Evolutionary conservation across 352 stramenopile genomes (phyloP).

Genomic region (Globisporangium canariense): DNA sequence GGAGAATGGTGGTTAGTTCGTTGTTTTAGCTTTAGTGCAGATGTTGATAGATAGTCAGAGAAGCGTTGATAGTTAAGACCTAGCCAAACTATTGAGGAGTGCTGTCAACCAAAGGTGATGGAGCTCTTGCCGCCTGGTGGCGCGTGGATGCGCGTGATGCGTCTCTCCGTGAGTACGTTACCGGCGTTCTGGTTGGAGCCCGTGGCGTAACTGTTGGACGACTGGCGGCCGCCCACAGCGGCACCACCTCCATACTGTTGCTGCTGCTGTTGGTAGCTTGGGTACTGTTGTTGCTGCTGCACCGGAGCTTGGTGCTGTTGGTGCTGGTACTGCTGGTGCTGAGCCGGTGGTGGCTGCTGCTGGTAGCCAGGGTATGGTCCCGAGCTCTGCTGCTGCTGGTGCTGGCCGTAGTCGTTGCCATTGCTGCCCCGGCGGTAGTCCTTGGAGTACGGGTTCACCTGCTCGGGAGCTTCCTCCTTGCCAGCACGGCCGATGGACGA

Average conservation of each 20-base stretch:
- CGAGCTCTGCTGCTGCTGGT: conserved; percentile 20
- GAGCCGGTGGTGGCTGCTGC: conserved; percentile 21
- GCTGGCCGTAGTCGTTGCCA: conserved; percentile 9
- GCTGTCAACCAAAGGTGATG: conserved; percentile 56
- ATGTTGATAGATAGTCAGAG: conserved; percentile 1
- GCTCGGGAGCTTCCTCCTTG: conserved; percentile 57
- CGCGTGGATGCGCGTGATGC: conserved; percentile 88
- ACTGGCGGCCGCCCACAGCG: conserved; percentile 22
- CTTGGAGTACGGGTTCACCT: conserved; percentile 47
- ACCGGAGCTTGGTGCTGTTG: conserved; percentile 23
- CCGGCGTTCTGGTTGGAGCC: conserved; percentile 86
- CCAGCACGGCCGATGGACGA: conserved; percentile 21
- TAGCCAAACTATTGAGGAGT: conserved; percentile 3
- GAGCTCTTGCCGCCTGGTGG: conserved; percentile 80
- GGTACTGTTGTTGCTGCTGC: conserved; percentile 19
- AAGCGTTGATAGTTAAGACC: not conserved
- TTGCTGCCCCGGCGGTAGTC: conserved; percentile 29
- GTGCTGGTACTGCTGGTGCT: conserved; percentile 20
- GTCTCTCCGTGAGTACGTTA: conserved; percentile 88
- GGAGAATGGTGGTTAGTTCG: not conserved
- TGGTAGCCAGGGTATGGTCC: conserved; percentile 15
- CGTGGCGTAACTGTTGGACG: conserved; percentile 83
- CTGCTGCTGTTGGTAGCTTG: conserved; percentile 18
- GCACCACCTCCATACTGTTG: conserved; percentile 18
- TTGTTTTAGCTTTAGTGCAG: not conserved